Base-by-base conservation (phyloP, 2,329 filamentous ascomycete species). In the Monosporascus sp. region DNA sequence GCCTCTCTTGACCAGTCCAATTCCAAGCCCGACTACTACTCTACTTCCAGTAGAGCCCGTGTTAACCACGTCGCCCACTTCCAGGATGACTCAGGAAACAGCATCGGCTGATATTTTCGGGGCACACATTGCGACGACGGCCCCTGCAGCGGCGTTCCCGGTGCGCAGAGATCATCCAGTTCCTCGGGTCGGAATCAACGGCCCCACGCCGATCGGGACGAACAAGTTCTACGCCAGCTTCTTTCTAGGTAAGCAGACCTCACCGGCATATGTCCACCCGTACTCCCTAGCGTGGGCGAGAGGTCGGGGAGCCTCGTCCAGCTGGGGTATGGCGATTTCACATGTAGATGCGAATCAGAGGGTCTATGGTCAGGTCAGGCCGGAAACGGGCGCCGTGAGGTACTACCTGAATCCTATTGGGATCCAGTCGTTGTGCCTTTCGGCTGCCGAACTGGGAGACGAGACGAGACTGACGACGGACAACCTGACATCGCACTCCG, bases 171-270 rank as follows among this genome's bases (percentile, higher is more conserved):
- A 85, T 57, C 84, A 88, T 57, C 84, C 84, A 0, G 81, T 81
- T 25, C 70, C 78, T 41, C 75, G 80, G 15, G 66, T 74, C 22
- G 81, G 81, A 6, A 73, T 86, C 39, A 65, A 61, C 34, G 68
- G 73, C 17, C 60, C 69, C 1, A 66, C 67, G 0, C 82, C 85
- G 3, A 72, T 89, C 46, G 75, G 82, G 48, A 93, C 89, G 24
- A 93, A 92, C 74, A 92, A 89, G 64, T 92, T 91, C 67, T 90
- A 89, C 61, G 79, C 85, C 60, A 94, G 94, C 63, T 83, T 94
- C 57, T 90, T 90, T 67, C 75, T 97, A 0, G 87, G 84, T 5
- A 78, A 78, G 44, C 90, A 96, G 68, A 81, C 76, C 5, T 79
- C 80, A 6, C 80, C 86, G 0, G 78, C 85, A 0, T 96, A 86